A percentile compares a stretch with the other conserved stretches of the same genome.
phyloP scores from a whole-genome alignment of 1,139 yeast species.

The Zygosaccharomyces pseudobailii region DNA sequence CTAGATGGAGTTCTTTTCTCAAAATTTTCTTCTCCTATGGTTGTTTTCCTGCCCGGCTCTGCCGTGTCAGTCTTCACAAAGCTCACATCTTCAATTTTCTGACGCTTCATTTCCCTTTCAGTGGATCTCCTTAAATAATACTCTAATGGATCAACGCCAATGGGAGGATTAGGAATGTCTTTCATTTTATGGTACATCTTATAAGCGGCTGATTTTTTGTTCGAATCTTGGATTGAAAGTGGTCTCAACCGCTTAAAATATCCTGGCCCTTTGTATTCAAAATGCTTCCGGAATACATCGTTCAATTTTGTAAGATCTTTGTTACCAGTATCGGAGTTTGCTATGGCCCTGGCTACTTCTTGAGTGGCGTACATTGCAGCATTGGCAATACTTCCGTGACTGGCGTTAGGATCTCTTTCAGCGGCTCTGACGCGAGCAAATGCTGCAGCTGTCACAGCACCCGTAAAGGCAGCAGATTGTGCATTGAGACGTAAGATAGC shows the following conservation, averaged over 20 bases:
- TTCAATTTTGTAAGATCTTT: constrained; percentile 8
- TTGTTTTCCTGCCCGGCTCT: background rate
- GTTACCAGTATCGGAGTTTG: constrained; percentile 3
- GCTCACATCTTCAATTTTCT: background rate
- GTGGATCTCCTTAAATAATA: background rate
- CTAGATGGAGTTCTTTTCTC: background rate
- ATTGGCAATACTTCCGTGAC: constrained; percentile 14
- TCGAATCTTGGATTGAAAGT: constrained; percentile 5
- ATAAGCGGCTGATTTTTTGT: constrained; percentile 8
- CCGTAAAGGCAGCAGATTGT: constrained; percentile 6
- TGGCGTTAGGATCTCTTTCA: constrained; percentile 8
- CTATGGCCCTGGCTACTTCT: constrained; percentile 8
- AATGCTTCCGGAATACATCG: constrained; percentile 7
- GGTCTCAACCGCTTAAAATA: constrained; percentile 11
- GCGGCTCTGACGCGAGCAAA: constrained; percentile 6
- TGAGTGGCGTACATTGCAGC: constrained; percentile 8
- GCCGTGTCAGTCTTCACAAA: background rate
- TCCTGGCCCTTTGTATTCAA: constrained; percentile 6
- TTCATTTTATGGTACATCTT: constrained; percentile 10
- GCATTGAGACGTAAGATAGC: constrained; percentile 6
- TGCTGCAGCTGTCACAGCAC: constrained; percentile 9
- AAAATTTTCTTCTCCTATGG: background rate
- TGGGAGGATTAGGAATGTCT: constrained; percentile 10
- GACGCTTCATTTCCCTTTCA: background rate
- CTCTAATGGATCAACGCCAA: constrained; percentile 1